Evolutionary conservation across 306 rosid genomes (phyloP), one percentile per base, ranked within the genome.

Genomic region (Dryas alaskensis): DNA sequence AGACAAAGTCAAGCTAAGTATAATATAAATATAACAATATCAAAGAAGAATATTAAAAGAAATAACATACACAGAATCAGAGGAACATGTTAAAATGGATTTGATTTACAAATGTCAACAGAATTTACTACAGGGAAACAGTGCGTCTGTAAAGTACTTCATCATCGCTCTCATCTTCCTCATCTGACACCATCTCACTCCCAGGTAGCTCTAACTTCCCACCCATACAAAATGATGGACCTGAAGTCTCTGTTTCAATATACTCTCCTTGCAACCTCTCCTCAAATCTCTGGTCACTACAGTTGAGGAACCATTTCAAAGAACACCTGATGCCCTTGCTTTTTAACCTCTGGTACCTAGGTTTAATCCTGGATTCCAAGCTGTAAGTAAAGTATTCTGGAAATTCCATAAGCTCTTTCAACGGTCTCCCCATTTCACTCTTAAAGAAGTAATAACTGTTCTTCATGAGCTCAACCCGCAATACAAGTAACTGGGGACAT

Each of bases 331-430:
- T 84, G 66, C 95, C 97, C 78, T 87, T 89, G 84, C 84, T 86
- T 80, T 87, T 85, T 59, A 94, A 73, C 84, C 84, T 78, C 78
- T 81, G 81, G 82, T 84, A 94, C 84, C 99, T 76, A 8, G 96
- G 93, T 79, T 94, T 94, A 71, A 94, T 87, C 85, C 99, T 86
- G 13, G 95, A 89, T 59, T 94, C 99, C 87, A 92, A 81, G 83
- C 99, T 92, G 78, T 94, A 92, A 5, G 97, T 92, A 59, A 94
- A 92, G 84, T 89, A 94, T 76, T 92, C 97, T 0, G 99, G 96
- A 63, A 92, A 94, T 9, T 88, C 90, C 78, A 87, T 89, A 27
- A 94, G 96, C 87, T 94, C 97, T 55, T 84, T 85, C 54, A 86
- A 1, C 9, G 96, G 93, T 61, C 96, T 84, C 66, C 95, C 94